Conservation (phyloP, 108 stramenopile species). For the Ochromonas danica region DNA sequence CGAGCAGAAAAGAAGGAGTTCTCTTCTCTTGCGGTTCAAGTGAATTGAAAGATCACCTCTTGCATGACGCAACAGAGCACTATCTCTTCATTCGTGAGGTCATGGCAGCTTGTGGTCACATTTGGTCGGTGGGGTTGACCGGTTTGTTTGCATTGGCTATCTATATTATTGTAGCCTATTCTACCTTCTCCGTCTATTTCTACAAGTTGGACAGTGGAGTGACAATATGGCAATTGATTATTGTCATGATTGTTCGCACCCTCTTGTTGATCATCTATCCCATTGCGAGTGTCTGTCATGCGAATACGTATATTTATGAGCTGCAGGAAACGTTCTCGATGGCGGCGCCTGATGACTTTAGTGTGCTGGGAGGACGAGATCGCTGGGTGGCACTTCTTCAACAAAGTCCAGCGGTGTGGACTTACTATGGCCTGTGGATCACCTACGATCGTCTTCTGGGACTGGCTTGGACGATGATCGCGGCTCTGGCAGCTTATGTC, state of each 20-base stretch:
- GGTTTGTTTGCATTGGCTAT: neutral
- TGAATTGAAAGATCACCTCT: too few species aligned
- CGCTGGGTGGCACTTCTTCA: neutral
- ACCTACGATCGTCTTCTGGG: neutral
- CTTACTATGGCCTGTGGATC: slow-evolving; percentile 4
- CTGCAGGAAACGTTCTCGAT: neutral
- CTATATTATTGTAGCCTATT: neutral
- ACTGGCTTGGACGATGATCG: neutral
- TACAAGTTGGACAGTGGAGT: too few species aligned
- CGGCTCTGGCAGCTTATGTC: neutral
- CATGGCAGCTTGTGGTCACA: neutral
- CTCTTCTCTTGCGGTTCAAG: too few species aligned
- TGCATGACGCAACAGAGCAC: neutral
- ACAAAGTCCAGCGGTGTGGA: neutral
- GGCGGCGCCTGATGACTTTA: neutral
- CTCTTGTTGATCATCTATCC: neutral
- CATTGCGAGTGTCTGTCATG: neutral
- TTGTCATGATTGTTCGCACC: too few species aligned
- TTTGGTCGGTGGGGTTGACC: neutral
- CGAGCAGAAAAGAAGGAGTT: too few species aligned
- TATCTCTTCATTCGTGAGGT: neutral
- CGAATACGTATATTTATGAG: neutral
- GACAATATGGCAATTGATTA: neutral
- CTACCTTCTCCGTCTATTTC: neutral
- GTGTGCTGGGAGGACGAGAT: neutral